Evolutionary conservation across 805 yeast genomes (phyloP), one percentile per base, ranked within the genome.

Genomic region (Saturnispora bothae): DNA sequence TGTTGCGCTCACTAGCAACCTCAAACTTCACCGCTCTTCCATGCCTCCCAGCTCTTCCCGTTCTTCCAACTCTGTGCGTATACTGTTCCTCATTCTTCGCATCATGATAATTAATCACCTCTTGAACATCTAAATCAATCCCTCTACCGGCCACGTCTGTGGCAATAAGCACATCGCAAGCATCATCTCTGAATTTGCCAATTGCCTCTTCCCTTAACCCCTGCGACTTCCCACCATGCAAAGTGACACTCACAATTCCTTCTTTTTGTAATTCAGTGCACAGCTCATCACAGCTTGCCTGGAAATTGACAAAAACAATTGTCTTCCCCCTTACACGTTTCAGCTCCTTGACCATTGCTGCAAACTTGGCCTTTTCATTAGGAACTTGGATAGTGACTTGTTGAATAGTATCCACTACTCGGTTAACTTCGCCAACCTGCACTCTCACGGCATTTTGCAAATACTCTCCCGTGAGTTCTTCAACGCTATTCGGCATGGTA

Each of bases 91-190:
- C 71, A 25, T 67, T 66, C 44, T 68, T 72, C 8, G 86, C 63
- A 88, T 88, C 79, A 48, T 89, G 95, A 52, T 70, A 88, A 56
- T 89, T 92, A 16, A 92, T 57, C 8, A 89, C 97, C 26, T 88
- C 56, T 0, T 92, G 74, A 6, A 89, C 94, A 48, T 83, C 71
- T n/a, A 89, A 77, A 57, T 92, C 97, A 32, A 89, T 73, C 54
- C 98, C 98, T 62, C 98, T 73, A 3, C 95, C 94, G 0, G 96
- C 96, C 18, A 89, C 85, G 56, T 89, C 96, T 0, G 97, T 92
- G 3, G 96, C 97, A 14, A 89, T 77, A 31, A 89, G 60, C 5
- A 83, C 65, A 36, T 76, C 78, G 0, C 69, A 70, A n/a, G n/a
- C n/a, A 18, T 61, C 58, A 5, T 59, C 46, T 32, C 78, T 66